phyloP scores from a whole-genome alignment of 148 eudicot genomes.

The Amaranthus cruentus region DNA sequence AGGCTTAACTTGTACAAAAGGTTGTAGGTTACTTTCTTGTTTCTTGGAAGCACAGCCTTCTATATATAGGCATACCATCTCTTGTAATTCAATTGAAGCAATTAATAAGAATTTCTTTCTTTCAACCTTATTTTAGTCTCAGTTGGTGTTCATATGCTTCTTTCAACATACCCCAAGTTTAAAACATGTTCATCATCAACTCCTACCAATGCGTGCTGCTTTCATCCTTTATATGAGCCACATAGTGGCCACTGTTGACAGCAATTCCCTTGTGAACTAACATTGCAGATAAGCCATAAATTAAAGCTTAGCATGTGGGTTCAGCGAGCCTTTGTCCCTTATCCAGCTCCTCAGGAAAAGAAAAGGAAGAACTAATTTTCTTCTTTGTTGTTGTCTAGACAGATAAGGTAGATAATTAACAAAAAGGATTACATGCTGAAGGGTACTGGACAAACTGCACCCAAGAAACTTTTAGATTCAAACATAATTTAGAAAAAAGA shows the following conservation, averaged over 20 bases:
- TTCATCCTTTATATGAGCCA: slow-evolving; percentile 86
- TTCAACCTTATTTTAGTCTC: too few relatives aligned
- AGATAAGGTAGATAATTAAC: slow-evolving; percentile 8
- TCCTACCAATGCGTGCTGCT: slow-evolving; percentile 90
- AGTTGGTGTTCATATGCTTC: too few relatives aligned
- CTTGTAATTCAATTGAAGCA: too few relatives aligned
- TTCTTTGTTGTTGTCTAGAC: slow-evolving; percentile 81
- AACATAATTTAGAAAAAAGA: not conserved
- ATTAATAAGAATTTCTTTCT: too few relatives aligned
- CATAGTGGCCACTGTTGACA: slow-evolving; percentile 92
- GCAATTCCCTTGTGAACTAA: slow-evolving; percentile 96
- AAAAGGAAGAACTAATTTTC: slow-evolving; percentile 82
- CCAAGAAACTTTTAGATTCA: not conserved
- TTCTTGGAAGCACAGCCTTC: too few relatives aligned
- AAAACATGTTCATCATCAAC: slow-evolving; percentile 93
- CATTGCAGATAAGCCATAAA: slow-evolving; percentile 87
- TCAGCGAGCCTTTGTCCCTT: slow-evolving; percentile 71
- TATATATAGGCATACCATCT: too few relatives aligned
- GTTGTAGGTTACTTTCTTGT: too few relatives aligned
- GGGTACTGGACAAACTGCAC: slow-evolving; percentile 3
- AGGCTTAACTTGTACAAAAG: too few relatives aligned
- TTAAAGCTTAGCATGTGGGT: slow-evolving; percentile 38
- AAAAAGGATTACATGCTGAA: not conserved
- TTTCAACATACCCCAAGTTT: slow-evolving; percentile 39
- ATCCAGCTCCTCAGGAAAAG: slow-evolving; percentile 79